These are phyloP conservation scores for Penicillium decumbens DNA, from an alignment of 2,329 filamentous ascomycete species.

Conservation along the genomic window DNA sequence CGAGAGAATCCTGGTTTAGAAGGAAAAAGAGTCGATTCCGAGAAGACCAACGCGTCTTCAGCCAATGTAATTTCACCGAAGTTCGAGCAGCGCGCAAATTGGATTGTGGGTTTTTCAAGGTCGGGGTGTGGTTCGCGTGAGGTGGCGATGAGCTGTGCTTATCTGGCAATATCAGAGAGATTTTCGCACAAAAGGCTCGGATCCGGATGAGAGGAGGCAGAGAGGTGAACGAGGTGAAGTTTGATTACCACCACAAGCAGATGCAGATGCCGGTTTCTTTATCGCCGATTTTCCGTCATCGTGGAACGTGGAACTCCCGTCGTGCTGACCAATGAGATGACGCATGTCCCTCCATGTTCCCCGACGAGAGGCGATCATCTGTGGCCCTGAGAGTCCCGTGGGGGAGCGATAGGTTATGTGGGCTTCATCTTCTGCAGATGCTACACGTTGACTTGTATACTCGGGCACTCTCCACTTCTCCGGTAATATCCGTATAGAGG, in stretches of 20 bases:
- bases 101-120: constrained; percentile 16
- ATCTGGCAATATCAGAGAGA: background rate
- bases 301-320: constrained; percentile 16
- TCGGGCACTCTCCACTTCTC: background rate
- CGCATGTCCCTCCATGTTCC: constrained; percentile 36
- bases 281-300: constrained; percentile 9
- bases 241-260: background rate
- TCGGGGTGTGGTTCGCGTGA: constrained; percentile 6
- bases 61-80: background rate
- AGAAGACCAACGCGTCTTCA: constrained; percentile 16
- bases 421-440: background rate
- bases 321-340: constrained; percentile 32
- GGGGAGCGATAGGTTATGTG: constrained; percentile 7
- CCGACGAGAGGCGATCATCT: constrained; percentile 29
- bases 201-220: background rate
- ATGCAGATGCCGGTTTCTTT: background rate
- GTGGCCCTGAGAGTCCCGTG: constrained; percentile 12
- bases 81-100: constrained; percentile 8
- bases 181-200: background rate
- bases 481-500: too few species aligned
- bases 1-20: constrained; percentile 26
- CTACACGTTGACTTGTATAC: background rate
- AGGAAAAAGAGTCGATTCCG: constrained; percentile 8
- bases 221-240: background rate
- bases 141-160: constrained; percentile 21